Conservation (phyloP, 2,329 filamentous ascomycete genomes). For the Aphanocladium album region DNA sequence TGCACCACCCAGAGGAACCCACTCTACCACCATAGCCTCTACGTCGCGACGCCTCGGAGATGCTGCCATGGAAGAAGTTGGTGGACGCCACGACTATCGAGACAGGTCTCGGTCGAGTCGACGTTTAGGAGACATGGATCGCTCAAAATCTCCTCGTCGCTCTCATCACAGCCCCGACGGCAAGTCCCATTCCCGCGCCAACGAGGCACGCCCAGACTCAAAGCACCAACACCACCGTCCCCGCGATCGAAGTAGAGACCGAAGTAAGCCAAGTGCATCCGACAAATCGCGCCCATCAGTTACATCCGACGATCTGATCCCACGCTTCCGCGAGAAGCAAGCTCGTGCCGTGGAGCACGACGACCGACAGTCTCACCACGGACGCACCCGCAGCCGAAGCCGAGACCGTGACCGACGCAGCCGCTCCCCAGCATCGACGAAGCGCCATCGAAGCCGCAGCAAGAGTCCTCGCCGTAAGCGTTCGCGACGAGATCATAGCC, state of each 20-base stretch:
- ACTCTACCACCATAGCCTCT: conserved; percentile 25
- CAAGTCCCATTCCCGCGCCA: conserved; percentile 28
- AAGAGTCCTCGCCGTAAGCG: conserved; percentile 38
- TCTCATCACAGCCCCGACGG: conserved; percentile 26
- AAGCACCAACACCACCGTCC: conserved; percentile 32
- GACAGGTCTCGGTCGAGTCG: conserved; percentile 32
- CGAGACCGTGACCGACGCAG: conserved; percentile 26
- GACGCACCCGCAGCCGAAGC: conserved; percentile 29
- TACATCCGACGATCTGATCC: conserved; percentile 34
- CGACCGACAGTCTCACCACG: conserved; percentile 28
- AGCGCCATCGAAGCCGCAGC: conserved; percentile 39
- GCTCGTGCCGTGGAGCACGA: conserved; percentile 26
- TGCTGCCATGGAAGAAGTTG: conserved; percentile 38
- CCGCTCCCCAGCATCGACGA: conserved; percentile 34
- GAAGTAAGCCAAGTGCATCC: conserved; percentile 22
- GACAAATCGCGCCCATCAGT: conserved; percentile 23
- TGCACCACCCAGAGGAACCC: conserved; percentile 21
- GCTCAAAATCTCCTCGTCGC: conserved; percentile 28
- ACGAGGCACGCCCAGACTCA: conserved; percentile 28
- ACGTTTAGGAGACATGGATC: conserved; percentile 28
- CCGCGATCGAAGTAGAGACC: conserved; percentile 33
- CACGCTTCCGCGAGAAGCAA: conserved; percentile 31
- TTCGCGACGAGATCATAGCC: conserved; percentile 30
- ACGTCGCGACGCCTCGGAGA: conserved; percentile 29
- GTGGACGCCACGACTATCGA: conserved; percentile 32